Evolutionary conservation across 2,329 filamentous ascomycete genomes (phyloP), one percentile per base, ranked within the genome.

Genomic region (Hansfordia pulvinata): DNA sequence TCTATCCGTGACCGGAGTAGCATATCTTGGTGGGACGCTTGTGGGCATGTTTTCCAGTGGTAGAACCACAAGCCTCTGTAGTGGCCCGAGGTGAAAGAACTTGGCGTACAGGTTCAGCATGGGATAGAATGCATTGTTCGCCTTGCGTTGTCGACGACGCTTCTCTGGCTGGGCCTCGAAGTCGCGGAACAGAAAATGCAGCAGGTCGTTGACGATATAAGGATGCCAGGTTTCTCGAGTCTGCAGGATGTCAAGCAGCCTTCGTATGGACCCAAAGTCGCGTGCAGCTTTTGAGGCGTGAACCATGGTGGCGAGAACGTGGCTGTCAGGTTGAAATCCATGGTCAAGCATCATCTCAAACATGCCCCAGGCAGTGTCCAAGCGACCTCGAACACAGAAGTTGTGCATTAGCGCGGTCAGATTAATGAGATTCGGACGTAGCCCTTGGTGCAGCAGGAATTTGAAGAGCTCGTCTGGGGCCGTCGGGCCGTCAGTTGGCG

Each of bases 401-500:
- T 83, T 81, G 20, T 72, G 63, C 29, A 94, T 67, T 31, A 84
- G 54, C 23, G 78, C 62, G 10, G 77, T 79, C 42, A 78, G 70
- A 8, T 64, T 62, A 30, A 72, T 54, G 10, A 69, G 51, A 35
- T 81, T 78, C 14, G 79, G 70, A 12, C 57, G 54, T 25, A 80
- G 53, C 2, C 76, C 78, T n/a, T 64, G 50, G 12, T 64, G 53
- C 8, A 78, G 47, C 26, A 85, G 58, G 7, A 53, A 47, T 27
- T 66, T 54, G 13, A 76, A 64, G 5, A 76, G 53, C 5, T 59
- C 49, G 8, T 68, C 57, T 15, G 64, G 64, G 12, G 60, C 56
- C n/a, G 60, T 50, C 19, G 58, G 47, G 5, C 57, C 52, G 10
- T 50, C 47, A 6, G 58, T 46, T 6, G 46, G 36, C 21, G 49